phyloP scores from a whole-genome alignment of 2,329 filamentous ascomycete species.

The Fusarium sp. region DNA sequence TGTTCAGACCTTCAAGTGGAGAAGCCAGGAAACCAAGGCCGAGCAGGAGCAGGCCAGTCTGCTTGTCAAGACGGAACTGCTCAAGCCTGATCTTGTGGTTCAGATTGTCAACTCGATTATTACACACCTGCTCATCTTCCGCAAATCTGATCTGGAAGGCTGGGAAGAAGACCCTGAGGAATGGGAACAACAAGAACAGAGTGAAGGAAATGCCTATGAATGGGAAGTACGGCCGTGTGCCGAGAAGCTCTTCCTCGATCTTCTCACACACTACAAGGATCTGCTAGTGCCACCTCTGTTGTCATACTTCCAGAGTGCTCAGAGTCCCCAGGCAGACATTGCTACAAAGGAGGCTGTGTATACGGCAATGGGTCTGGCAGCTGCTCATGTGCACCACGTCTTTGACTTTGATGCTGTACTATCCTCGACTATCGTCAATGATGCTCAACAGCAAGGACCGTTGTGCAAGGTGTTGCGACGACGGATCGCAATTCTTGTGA shows the following conservation, averaged over 20 bases:
- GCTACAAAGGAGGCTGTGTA: slow-evolving; percentile 95
- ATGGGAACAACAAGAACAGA: slow-evolving; percentile 93
- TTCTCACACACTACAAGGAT: slow-evolving; percentile 89
- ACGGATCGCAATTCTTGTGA: slow-evolving; percentile 87
- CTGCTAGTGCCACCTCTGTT: slow-evolving; percentile 83
- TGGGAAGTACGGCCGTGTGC: slow-evolving; percentile 93
- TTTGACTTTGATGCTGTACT: slow-evolving; percentile 90
- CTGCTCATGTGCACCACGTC: slow-evolving; percentile 76
- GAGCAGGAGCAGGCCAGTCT: slow-evolving; percentile 79
- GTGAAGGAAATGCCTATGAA: slow-evolving; percentile 86
- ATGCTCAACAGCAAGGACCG: slow-evolving; percentile 74
- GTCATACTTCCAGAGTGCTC: slow-evolving; percentile 83
- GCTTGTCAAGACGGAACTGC: slow-evolving; percentile 77
- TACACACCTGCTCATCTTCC: slow-evolving; percentile 88
- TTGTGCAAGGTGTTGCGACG: slow-evolving; percentile 86
- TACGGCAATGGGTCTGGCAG: slow-evolving; percentile 88
- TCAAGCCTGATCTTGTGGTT: slow-evolving; percentile 81
- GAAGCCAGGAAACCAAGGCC: slow-evolving; percentile 77
- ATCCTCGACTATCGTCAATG: slow-evolving; percentile 77
- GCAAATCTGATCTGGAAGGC: slow-evolving; percentile 84
- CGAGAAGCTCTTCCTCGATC: slow-evolving; percentile 92
- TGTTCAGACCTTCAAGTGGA: slow-evolving; percentile 85
- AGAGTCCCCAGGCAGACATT: slow-evolving; percentile 74
- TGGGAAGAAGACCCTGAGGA: slow-evolving; percentile 97
- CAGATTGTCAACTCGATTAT: slow-evolving; percentile 88